Conservation (phyloP, 2,329 filamentous ascomycete species). For the Helicocarpus griseus region DNA sequence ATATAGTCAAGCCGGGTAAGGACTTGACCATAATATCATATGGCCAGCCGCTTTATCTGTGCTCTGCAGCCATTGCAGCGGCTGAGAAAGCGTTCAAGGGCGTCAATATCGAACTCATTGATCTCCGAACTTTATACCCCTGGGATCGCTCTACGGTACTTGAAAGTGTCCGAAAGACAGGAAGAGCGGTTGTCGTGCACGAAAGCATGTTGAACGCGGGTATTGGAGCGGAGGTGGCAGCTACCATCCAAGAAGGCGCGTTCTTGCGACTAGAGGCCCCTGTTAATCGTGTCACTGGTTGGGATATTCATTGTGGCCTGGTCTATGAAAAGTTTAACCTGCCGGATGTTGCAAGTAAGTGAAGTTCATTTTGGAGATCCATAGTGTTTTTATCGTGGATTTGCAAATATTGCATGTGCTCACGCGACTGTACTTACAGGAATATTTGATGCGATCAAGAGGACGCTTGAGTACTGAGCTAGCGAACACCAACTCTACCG, state of each 20-base stretch:
- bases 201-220: constrained; percentile 88
- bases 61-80: constrained; percentile 63
- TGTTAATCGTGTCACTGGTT: constrained; percentile 76
- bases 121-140: constrained; percentile 78
- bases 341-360: constrained; percentile 80
- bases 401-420: constrained; percentile 7
- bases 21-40: constrained; percentile 81
- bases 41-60: constrained; percentile 80
- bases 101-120: constrained; percentile 73
- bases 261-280: constrained; percentile 79
- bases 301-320: constrained; percentile 74
- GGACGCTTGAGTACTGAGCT: constrained; percentile 52
- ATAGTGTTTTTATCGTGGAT: background rate
- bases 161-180: constrained; percentile 77
- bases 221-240: constrained; percentile 79
- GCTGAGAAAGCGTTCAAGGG: constrained; percentile 63
- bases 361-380: background rate
- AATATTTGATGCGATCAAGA: constrained; percentile 62
- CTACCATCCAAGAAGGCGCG: constrained; percentile 77
- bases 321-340: constrained; percentile 72
- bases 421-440: constrained; percentile 35
- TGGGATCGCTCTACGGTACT: constrained; percentile 80
- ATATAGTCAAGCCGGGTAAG: constrained; percentile 68
- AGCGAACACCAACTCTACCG: background rate
- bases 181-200: constrained; percentile 77